Conservation (phyloP, 192 early-diverging fungal genomes). For the Cetraspora pellucida region DNA sequence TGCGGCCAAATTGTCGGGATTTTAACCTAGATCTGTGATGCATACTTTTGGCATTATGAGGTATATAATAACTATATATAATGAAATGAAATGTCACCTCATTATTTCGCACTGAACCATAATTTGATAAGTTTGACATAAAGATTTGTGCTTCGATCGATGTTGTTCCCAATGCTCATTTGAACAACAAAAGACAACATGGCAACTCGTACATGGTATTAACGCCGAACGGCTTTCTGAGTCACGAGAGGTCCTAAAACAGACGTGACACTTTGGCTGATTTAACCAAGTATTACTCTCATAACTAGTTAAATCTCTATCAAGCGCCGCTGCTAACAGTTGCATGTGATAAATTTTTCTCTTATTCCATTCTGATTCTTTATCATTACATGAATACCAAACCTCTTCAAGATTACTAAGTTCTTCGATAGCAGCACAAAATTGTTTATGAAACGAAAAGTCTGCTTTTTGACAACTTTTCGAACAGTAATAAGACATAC, state of each 20-base stretch:
- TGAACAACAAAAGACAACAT: slow-evolving; percentile 25
- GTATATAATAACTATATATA: too few species aligned
- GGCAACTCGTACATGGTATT: slow-evolving; percentile 17
- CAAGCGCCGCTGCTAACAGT: slow-evolving; percentile 1
- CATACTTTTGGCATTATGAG: too few species aligned
- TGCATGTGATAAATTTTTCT: slow-evolving; percentile 24
- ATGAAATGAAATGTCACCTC: background rate
- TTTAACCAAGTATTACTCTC: slow-evolving; percentile 13
- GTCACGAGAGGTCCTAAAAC: slow-evolving; percentile 16
- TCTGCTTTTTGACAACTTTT: slow-evolving; percentile 30
- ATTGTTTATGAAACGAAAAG: slow-evolving; percentile 20
- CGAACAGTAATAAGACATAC: slow-evolving; percentile 29
- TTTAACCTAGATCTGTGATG: too few species aligned
- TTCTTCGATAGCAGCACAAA: slow-evolving; percentile 17
- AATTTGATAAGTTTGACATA: slow-evolving; percentile 21
- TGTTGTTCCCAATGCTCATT: slow-evolving; percentile 26
- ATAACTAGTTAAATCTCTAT: background rate
- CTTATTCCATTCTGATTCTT: slow-evolving; percentile 31
- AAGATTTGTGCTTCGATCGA: slow-evolving; percentile 8
- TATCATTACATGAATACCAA: slow-evolving; percentile 22
- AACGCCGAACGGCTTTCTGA: background rate
- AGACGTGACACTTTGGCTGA: slow-evolving; percentile 33
- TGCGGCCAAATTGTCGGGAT: too few species aligned
- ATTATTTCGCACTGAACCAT: slow-evolving; percentile 31
- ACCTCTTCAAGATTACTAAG: background rate